Evolutionary conservation across 768 basidiomycete genomes (phyloP), one percentile per base, ranked within the genome.

Genomic region (Collybia sordida): DNA sequence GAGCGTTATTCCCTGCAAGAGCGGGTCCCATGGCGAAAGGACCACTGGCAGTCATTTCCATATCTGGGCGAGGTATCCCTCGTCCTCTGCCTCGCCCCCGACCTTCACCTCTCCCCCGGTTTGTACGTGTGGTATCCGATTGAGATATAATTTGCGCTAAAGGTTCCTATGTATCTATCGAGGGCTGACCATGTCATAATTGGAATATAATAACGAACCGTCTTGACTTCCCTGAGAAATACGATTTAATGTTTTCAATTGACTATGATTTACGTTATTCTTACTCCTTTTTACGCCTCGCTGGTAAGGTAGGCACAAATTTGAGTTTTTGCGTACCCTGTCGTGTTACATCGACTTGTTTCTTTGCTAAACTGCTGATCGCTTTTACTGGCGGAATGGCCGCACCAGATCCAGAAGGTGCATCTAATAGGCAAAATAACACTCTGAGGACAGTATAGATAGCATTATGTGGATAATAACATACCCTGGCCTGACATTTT

Each of bases 11-110:
- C 24, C 86, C 85, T 7, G 79, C 79, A 56, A 88, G 74, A 19
- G 87, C 76, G 27, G 90, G 90, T 18, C 90, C 90, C 83, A 93
- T 85, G 17, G 90, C 88, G 58, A 93, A 93, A 12, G 90, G 90
- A 3, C 90, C 90, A 59, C 88, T 90, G 0, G 90, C 90, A 15
- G 81, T 86, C 90, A 93, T 90, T 68, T 88, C 85, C 6, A 72
- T 72, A 1, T 78, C 67, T 41, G 84, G 70, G 0, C 77, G 78
- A 22, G 80, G 55, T 3, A 71, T 79, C 37, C 78, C 80, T 27
- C 78, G 68, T 41, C 81, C 83, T 9, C 77, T 66, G n/a, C 82
- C 80, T 46, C 78, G 63, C 6, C 83, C 81, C 34, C 74, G 68
- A 6, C 72, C 80, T 39, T 73, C 74, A 2, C 74, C 78, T 5